These are phyloP conservation scores for Aspergillus campestris DNA, from an alignment of 495 filamentous ascomycete genomes.

Conservation along the genomic window DNA sequence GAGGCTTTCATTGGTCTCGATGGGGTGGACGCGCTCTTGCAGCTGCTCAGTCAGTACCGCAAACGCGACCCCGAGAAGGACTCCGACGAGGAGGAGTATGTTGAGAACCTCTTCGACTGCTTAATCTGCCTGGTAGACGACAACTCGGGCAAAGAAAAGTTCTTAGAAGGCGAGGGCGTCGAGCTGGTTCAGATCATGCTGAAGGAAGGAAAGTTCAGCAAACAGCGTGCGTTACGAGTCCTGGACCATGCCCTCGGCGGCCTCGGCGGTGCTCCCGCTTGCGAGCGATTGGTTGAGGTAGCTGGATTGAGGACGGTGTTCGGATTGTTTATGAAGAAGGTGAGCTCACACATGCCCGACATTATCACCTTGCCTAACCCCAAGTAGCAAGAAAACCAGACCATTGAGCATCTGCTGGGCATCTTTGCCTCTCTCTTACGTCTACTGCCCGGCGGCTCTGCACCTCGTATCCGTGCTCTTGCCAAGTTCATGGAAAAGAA, in stretches of 20 bases:
- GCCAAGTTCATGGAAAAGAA: conserved; percentile 96
- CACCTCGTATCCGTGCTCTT: conserved; percentile 70
- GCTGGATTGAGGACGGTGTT: conserved; percentile 82
- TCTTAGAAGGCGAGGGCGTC: conserved; percentile 84
- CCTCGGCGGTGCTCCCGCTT: conserved; percentile 46
- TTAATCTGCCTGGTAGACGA: conserved; percentile 75
- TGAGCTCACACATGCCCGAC: conserved; percentile 8
- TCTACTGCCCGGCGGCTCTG: conserved; percentile 65
- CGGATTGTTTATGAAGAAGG: conserved; percentile 83
- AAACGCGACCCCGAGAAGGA: conserved; percentile 80
- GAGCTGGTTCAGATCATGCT: conserved; percentile 91
- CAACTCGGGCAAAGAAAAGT: conserved; percentile 65
- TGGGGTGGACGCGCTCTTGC: conserved; percentile 71
- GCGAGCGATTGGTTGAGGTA: conserved; percentile 67
- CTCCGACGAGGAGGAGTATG: conserved; percentile 86
- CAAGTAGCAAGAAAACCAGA: conserved; percentile 50
- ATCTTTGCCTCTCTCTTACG: conserved; percentile 83
- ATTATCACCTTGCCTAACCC: conserved; percentile 13
- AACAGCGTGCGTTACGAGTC: conserved; percentile 63
- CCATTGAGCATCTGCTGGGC: conserved; percentile 77
- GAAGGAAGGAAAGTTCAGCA: conserved; percentile 70
- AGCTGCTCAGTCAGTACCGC: conserved; percentile 80
- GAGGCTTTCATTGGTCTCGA: conserved; percentile 55
- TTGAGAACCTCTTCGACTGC: conserved; percentile 85
- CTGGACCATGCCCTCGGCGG: conserved; percentile 77